Conservation (phyloP, 768 basidiomycete species). For the Leccinum variicolor region DNA sequence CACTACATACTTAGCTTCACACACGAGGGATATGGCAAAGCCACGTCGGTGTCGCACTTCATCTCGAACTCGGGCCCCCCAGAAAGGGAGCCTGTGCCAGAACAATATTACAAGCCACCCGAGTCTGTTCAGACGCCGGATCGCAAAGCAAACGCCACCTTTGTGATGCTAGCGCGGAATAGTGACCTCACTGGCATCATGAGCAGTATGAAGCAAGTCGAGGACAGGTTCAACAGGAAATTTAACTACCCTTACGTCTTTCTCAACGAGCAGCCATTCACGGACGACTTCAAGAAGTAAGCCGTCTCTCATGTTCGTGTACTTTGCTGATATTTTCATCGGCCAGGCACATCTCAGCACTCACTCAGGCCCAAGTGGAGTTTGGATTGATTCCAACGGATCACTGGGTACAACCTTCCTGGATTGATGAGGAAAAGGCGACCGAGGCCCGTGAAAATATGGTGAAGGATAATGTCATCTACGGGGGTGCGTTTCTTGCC, state of each 20-base stretch:
- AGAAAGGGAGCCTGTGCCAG: conserved; percentile 57
- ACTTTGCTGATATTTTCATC: conserved; percentile 5
- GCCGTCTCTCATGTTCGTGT: conserved; percentile 9
- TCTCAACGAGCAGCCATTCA: conserved; percentile 82
- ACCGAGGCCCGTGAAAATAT: conserved; percentile 54
- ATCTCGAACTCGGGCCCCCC: conserved; percentile 36
- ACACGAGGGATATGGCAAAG: conserved; percentile 40
- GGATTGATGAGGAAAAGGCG: conserved; percentile 73
- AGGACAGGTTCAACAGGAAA: conserved; percentile 81
- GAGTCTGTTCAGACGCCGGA: conserved; percentile 37
- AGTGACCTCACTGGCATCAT: conserved; percentile 57
- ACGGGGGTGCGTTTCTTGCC: conserved; percentile 46
- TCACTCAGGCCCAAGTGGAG: conserved; percentile 31
- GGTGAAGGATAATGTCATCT: conserved; percentile 60
- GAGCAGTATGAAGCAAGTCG: conserved; percentile 68
- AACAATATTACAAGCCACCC: conserved; percentile 49
- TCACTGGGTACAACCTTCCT: conserved; percentile 76
- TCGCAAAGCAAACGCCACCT: conserved; percentile 78
- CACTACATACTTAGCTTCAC: conserved; percentile 42
- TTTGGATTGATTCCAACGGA: conserved; percentile 67
- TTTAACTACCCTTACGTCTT: conserved; percentile 86
- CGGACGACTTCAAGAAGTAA: conserved; percentile 68
- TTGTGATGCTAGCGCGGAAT: conserved; percentile 78
- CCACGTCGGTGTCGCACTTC: conserved; percentile 37
- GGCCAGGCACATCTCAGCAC: conserved; percentile 30